Evolutionary conservation across 2,329 filamentous ascomycete species (phyloP), one percentile per base, ranked within the genome.

Genomic region (Sporothrix luriei): DNA sequence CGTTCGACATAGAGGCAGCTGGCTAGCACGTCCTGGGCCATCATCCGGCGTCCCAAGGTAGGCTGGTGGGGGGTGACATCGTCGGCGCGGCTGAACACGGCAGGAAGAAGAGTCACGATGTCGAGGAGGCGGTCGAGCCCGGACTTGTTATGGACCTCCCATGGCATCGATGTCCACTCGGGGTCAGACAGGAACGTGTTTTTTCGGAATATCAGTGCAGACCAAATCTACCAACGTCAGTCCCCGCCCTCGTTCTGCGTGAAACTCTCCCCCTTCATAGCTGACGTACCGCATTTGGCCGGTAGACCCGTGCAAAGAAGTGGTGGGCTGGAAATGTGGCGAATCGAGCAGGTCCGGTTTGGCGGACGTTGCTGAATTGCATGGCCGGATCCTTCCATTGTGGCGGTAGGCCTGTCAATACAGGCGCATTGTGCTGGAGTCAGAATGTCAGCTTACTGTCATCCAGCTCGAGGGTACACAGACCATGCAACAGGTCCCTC

Each of bases 221-320:
- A 77, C 57, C 79, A 79, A 55, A 83, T 79, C 83, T 85, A 16
- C 0, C 3, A 16, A 38, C n/a, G 54, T 70, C 19, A 66, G 68
- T 48, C 40, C 16, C 40, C 24, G 10, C 49, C 19, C 49, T 69
- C 49, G 52, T 43, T 62, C 19, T 69, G 68, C 64, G 19, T 6
- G 10, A 16, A 2, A 13, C 26, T 49, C 16, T 49, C 48, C 9
- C 21, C 21, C 14, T 1, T 14, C 40, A 29, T 24, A n/a, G 48
- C 5, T 40, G 9, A 79, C 84, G 78, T 78, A 87, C 85, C 59
- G 82, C 83, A 62, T 79, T 81, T 16, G 83, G 84, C 29, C 86
- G 82, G 72, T 84, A 87, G 5, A 87, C 80, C 13, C 85, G 81
- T 29, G 82, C 81, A 69, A 87, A 88, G 74, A 85, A 87, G 74